Conservation (phyloP, 257 asterid genomes). For the Solanum arcanum region DNA sequence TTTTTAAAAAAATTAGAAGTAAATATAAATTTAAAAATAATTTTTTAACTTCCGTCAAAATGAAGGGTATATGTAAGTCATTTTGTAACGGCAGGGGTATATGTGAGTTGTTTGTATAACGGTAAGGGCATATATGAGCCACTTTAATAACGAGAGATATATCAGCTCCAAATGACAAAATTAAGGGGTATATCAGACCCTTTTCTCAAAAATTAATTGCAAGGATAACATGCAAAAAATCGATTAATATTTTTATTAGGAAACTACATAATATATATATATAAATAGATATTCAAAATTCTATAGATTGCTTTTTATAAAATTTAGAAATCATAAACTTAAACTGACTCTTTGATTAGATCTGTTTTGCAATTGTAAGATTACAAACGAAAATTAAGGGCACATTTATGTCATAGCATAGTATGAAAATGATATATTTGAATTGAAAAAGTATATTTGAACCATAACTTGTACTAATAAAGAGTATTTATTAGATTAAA, state of each 20-base stretch:
- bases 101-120: too few relatives aligned
- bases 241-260: too few relatives aligned
- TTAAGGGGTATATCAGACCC: too few relatives aligned
- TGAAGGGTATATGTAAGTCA: too few relatives aligned
- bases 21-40: too few relatives aligned
- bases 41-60: too few relatives aligned
- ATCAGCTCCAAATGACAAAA: too few relatives aligned
- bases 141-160: too few relatives aligned
- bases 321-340: neutral
- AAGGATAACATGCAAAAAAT: too few relatives aligned
- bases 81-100: too few relatives aligned
- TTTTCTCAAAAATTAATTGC: neutral
- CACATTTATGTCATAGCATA: neutral
- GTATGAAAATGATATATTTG: neutral
- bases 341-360: neutral
- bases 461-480: neutral
- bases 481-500: neutral
- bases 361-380: neutral
- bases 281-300: neutral
- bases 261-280: neutral
- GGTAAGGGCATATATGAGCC: too few relatives aligned
- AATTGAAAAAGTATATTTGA: neutral
- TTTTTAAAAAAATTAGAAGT: too few relatives aligned
- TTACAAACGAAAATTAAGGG: neutral
- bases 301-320: neutral